These are phyloP conservation scores for Cercospora berteroae DNA, from an alignment of 2,329 filamentous ascomycete species.

Conservation along the genomic window DNA sequence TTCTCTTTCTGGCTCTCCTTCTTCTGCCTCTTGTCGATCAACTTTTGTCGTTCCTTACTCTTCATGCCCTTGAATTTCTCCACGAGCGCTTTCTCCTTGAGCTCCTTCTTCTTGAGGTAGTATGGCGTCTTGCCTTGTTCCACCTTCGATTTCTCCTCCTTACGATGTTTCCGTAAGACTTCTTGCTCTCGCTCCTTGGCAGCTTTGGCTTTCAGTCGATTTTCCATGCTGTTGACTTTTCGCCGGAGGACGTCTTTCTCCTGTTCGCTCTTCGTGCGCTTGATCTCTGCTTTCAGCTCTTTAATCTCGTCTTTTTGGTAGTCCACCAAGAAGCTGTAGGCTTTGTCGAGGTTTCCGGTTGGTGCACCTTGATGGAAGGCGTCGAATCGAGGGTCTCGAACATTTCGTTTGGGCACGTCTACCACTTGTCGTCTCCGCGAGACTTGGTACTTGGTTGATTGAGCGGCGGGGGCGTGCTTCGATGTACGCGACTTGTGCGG, in stretches of 20 bases:
- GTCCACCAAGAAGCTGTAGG: conserved; percentile 84
- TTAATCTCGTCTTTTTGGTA: conserved; percentile 83
- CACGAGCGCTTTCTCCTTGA: conserved; percentile 80
- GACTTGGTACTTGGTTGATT: conserved; percentile 80
- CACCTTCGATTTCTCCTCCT: conserved; percentile 79
- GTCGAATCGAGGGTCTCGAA: conserved; percentile 88
- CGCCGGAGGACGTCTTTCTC: conserved; percentile 70
- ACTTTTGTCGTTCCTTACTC: conserved; percentile 76
- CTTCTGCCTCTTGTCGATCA: conserved; percentile 84
- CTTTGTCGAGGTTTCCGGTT: conserved; percentile 56
- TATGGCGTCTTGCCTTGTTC: conserved; percentile 88
- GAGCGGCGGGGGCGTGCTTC: conserved; percentile 86
- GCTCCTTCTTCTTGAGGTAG: conserved; percentile 84
- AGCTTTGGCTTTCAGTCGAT: conserved; percentile 67
- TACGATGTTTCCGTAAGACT: conserved; percentile 71
- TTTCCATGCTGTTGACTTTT: conserved; percentile 74
- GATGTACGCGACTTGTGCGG: conserved; percentile 55
- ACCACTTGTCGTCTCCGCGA: conserved; percentile 76
- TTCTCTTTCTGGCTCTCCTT: conserved; percentile 84
- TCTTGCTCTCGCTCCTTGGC: conserved; percentile 67
- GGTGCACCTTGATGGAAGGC: conserved; percentile 52
- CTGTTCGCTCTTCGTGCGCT: conserved; percentile 62
- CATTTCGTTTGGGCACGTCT: conserved; percentile 54
- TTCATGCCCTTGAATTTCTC: conserved; percentile 82
- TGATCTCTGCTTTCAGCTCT: conserved; percentile 66